These are phyloP conservation scores for Yarrowia deformans DNA, from an alignment of 805 yeast genomes.

Conservation along the genomic window DNA sequence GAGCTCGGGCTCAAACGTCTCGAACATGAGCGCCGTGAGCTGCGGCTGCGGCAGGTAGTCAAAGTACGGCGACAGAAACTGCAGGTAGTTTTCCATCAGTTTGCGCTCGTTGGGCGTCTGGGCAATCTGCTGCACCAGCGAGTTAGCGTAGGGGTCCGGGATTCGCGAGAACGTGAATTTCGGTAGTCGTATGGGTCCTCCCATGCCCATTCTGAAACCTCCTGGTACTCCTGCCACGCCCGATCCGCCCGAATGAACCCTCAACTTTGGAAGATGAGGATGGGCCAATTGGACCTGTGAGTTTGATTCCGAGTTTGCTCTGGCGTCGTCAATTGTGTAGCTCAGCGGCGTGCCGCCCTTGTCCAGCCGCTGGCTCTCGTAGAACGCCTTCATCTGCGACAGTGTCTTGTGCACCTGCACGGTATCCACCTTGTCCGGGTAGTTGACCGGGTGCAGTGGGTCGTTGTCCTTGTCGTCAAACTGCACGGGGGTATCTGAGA, in stretches of 20 bases:
- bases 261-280: not conserved
- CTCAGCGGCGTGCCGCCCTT: slow-evolving; percentile 12
- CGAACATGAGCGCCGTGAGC: slow-evolving; percentile 30
- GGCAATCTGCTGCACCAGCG: slow-evolving; percentile 27
- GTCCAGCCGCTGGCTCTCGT: slow-evolving; percentile 18
- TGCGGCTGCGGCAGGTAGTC: slow-evolving; percentile 38
- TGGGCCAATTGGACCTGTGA: not conserved
- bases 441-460: slow-evolving; percentile 27
- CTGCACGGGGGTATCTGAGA: slow-evolving; percentile 24
- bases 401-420: slow-evolving; percentile 32
- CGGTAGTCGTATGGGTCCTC: not conserved
- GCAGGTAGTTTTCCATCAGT: slow-evolving; percentile 25
- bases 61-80: slow-evolving; percentile 35
- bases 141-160: slow-evolving; percentile 7
- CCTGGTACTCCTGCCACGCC: not conserved
- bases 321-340: slow-evolving; percentile 18
- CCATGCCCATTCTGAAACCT: not conserved
- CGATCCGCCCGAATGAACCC: not conserved
- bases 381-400: slow-evolving; percentile 29
- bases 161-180: slow-evolving; percentile 8
- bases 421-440: slow-evolving; percentile 18
- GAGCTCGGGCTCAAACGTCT: slow-evolving; percentile 31
- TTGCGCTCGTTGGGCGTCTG: slow-evolving; percentile 8
- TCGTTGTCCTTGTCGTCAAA: slow-evolving; percentile 8
- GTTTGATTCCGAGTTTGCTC: not conserved